Base-by-base conservation (phyloP, 2,329 filamentous ascomycete genomes). In the Bipolaris bicolor region DNA sequence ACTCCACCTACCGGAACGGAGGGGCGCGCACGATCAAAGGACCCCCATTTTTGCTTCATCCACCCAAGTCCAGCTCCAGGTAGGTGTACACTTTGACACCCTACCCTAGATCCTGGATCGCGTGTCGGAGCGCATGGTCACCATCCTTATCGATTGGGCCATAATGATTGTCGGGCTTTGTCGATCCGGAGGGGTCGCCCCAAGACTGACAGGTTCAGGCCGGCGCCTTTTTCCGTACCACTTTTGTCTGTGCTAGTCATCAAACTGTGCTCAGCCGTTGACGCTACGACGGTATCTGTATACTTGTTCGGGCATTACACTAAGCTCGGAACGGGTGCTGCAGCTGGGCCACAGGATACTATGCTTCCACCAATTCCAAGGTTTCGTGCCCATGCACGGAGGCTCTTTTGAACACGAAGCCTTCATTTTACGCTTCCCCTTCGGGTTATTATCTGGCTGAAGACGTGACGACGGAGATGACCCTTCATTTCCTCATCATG, bases 401-500 rank as follows among this genome's bases (percentile, higher is more conserved):
- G 60, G 68, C 67, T 71, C 65, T 67, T 66, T 66, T 66, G 60
- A 67, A 68, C 63, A 66, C 64, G 66, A 67, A 70, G 53, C 58
- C 61, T 64, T 74, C 71, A 74, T 76, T 70, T 74, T 60, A 58
- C 62, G 49, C 52, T 48, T 62, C 73, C 68, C 57, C 62, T 71
- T 73, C 64, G 63, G 72, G 71, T 52, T 57, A 66, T 64, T 60
- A 57, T 63, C 63, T 67, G 61, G 67, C 67, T 64, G 64, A 72
- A 60, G 68, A 68, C 67, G 49, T 70, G 67, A 71, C 65, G 59
- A 68, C 61, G 59, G 68, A 46, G 62, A 65, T 63, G 60, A 66
- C 71, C 73, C 74, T 76, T 76, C 74, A 76, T 76, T 76, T 76
- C 74, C 68, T 64, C 34, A 65, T 71, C 64, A 67, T 70, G 64